Base-by-base conservation (phyloP, 805 yeast genomes). In the Pichia scutulata region DNA sequence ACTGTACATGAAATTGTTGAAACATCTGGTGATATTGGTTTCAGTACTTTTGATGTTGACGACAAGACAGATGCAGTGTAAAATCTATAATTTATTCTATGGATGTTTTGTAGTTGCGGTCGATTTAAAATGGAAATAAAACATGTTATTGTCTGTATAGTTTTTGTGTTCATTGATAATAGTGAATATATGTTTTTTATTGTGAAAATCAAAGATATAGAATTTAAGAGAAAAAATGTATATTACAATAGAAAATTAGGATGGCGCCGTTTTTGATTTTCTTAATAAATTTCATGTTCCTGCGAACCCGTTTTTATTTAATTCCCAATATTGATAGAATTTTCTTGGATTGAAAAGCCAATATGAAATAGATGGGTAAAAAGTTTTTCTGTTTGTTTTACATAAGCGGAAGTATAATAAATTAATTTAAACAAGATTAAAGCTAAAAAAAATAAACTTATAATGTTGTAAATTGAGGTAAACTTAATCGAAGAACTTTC, bases 401-500 rank as follows among this genome's bases (percentile, higher is more conserved):
- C n/a, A 28, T 33, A 33, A 16, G 37, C 37, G 37, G 37, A 33
- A 33, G 8, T 33, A 33, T 33, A n/a, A 33, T 33, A 33, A 16
- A 33, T 33, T 33, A 33, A 16, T 33, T 33, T 33, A 33, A 33
- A 33, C 19, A 33, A 33, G n/a, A n/a, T 16, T 7, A 33, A 33
- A n/a, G n/a, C n/a, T n/a, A 7, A 33, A 33, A 33, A 33, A 33
- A 19, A 6, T 33, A 33, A 16, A n/a, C 37, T 33, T 9, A 16
- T n/a, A n/a, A 7, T 16, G 13, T 33, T 18, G 14, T 21, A 21
- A 13, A 28, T 13, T 28, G 33, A 28, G 14, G n/a, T 3, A 28
- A 16, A 19, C 23, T 63, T 77, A 90, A 64, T 89, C 95, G 64
- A 89, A 89, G 78, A 87, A 92, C 75, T 87, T 88, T 78, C 98